Base-by-base conservation (phyloP, 1,139 yeast species). In the Nadsonia starkeyi-henricii region DNA sequence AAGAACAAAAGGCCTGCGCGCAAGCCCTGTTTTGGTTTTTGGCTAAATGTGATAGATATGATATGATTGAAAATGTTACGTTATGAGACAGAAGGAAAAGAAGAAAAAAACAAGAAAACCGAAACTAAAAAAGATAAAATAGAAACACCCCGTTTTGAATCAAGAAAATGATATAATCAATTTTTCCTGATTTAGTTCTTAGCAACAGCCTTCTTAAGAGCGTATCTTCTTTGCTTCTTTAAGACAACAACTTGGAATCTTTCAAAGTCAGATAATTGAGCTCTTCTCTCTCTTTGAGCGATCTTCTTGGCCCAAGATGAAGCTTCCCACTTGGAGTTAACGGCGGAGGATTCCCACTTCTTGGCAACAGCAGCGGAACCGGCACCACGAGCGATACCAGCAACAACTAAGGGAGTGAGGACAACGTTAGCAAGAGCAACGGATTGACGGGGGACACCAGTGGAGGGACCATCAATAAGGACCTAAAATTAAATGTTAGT, bases 221-320 rank as follows among this genome's bases (percentile, higher is more conserved):
- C 88, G 70, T 72, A 81, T 78, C 91, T 84, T 77, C 86, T 86
- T 80, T 89, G 96, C 81, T 88, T 91, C 85, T 85, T 89, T 73
- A 86, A 82, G 64, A 86, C 93, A 72, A 85, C 71, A 65, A 89
- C 98, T 80, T 91, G 96, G 96, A 91, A 91, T 82, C 99, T 89
- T 79, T 91, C 96, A 68, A 91, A 91, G 76, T 91, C 99, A 63
- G 91, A 70, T 71, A 93, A 83, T 69, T 82, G 76, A 65, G 93
- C 73, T 80, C 98, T 85, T 74, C 81, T 86, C 74, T 84, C 81
- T 74, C 84, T 86, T 73, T 85, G 82, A 68, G 94, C 96, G 68
- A 91, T 82, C 79, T 86, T 88, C 85, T 91, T 85, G 68, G 97
- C 96, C 96, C 96, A 88, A 53, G 95, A 70, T 61, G 97, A 77